These are phyloP conservation scores for Tricholoma sp. DNA, from an alignment of 768 basidiomycete species.

Conservation along the genomic window DNA sequence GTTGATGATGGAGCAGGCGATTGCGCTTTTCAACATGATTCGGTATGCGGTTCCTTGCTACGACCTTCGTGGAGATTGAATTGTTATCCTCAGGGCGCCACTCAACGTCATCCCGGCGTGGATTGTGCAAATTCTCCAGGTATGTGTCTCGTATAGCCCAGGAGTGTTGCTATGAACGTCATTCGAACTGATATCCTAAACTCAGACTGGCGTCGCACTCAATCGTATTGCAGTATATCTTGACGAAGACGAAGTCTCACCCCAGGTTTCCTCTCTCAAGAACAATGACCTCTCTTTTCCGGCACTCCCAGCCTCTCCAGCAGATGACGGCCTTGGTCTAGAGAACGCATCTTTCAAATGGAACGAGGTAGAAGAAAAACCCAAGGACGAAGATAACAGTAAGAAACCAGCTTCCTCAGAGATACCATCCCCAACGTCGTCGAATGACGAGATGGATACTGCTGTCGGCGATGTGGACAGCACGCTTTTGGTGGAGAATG, in stretches of 20 bases:
- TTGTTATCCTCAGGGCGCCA: slow-evolving; percentile 40
- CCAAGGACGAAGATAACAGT: slow-evolving; percentile 5
- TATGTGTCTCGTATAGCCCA: slow-evolving; percentile 10
- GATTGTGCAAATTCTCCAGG: slow-evolving; percentile 73
- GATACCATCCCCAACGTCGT: background rate
- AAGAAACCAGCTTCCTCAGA: slow-evolving; percentile 1
- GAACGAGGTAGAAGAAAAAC: slow-evolving; percentile 43
- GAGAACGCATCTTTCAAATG: slow-evolving; percentile 56
- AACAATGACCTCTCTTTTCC: slow-evolving; percentile 23
- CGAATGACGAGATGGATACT: slow-evolving; percentile 13
- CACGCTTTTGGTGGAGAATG: slow-evolving; percentile 14
- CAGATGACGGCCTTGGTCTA: slow-evolving; percentile 47
- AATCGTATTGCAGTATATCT: slow-evolving; percentile 65
- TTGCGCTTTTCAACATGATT: slow-evolving; percentile 84
- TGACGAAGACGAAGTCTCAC: slow-evolving; percentile 64
- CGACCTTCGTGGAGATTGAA: background rate
- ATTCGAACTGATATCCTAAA: background rate
- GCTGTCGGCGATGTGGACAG: slow-evolving; percentile 20
- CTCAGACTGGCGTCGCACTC: slow-evolving; percentile 55
- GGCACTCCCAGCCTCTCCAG: slow-evolving; percentile 20
- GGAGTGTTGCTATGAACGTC: background rate
- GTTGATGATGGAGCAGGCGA: slow-evolving; percentile 38
- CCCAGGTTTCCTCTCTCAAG: slow-evolving; percentile 64
- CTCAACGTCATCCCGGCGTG: slow-evolving; percentile 77
- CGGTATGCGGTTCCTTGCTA: slow-evolving; percentile 32